phyloP scores from a whole-genome alignment of 805 yeast genomes.

The Wickerhamomyces strasburgensis region DNA sequence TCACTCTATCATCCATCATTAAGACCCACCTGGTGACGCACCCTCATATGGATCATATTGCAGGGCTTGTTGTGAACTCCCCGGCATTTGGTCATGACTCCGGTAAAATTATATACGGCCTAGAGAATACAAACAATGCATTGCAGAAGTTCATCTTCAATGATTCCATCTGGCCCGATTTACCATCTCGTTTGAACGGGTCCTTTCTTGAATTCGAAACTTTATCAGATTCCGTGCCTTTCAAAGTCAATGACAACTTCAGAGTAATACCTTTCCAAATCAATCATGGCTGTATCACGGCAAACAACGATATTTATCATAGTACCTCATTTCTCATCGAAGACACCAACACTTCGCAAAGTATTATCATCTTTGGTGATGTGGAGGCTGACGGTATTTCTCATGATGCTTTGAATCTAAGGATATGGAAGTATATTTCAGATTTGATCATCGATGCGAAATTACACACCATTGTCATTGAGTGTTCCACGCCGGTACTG shows the following conservation, averaged over 20 bases:
- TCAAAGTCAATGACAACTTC: conserved; percentile 10
- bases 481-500: conserved; percentile 60
- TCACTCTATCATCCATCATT: conserved; percentile 32
- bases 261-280: conserved; percentile 33
- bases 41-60: conserved; percentile 79
- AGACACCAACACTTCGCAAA: conserved; percentile 28
- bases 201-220: conserved; percentile 23
- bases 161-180: conserved; percentile 76
- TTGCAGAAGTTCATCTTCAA: conserved; percentile 61
- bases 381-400: conserved; percentile 64
- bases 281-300: conserved; percentile 35
- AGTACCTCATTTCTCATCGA: conserved; percentile 57
- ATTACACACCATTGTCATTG: conserved; percentile 60
- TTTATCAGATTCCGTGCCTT: conserved; percentile 2
- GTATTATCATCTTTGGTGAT: conserved; percentile 74
- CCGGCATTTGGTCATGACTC: conserved; percentile 40
- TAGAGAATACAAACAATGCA: conserved; percentile 45
- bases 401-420: conserved; percentile 24
- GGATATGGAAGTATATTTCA: conserved; percentile 56
- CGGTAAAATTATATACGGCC: conserved; percentile 48
- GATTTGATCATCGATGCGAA: conserved; percentile 34
- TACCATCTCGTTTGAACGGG: conserved; percentile 27
- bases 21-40: conserved; percentile 61
- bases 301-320: conserved; percentile 24
- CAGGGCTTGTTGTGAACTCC: conserved; percentile 65